These are phyloP conservation scores for Lactarius indigo DNA, from an alignment of 768 basidiomycete species.

Conservation along the genomic window DNA sequence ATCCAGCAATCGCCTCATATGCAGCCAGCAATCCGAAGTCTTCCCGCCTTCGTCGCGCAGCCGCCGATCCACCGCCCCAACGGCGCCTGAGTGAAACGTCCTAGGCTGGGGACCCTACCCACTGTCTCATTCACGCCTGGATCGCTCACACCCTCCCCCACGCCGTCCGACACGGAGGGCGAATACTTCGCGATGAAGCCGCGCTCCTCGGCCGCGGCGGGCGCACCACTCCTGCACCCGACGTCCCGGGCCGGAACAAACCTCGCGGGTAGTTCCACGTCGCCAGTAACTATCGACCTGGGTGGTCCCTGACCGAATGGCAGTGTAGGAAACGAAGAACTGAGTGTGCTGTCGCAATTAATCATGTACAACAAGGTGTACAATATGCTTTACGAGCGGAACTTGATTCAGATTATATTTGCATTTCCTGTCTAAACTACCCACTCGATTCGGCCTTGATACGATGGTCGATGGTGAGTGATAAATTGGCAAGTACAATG, in stretches of 20 bases:
- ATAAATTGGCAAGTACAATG: too few species aligned
- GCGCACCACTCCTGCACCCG: too few species aligned
- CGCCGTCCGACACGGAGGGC: too few species aligned
- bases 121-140: background rate
- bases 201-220: background rate
- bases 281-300: background rate
- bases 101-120: background rate
- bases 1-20: background rate
- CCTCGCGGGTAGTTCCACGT: too few species aligned
- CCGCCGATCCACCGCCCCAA: too few species aligned
- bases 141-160: background rate
- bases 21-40: background rate
- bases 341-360: background rate
- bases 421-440: background rate
- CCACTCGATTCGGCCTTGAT: background rate
- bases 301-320: background rate
- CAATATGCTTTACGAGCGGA: background rate
- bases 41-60: background rate
- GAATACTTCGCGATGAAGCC: background rate
- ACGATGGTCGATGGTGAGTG: too few species aligned
- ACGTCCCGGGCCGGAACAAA: too few species aligned
- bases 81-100: background rate
- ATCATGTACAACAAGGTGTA: background rate
- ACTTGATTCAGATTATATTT: background rate
- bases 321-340: background rate